A percentile compares a stretch with the other conserved stretches of the same genome.
These are phyloP conservation scores for Fusarium sulawesiense DNA, from an alignment of 2,329 filamentous ascomycete genomes.

Conservation along the genomic window DNA sequence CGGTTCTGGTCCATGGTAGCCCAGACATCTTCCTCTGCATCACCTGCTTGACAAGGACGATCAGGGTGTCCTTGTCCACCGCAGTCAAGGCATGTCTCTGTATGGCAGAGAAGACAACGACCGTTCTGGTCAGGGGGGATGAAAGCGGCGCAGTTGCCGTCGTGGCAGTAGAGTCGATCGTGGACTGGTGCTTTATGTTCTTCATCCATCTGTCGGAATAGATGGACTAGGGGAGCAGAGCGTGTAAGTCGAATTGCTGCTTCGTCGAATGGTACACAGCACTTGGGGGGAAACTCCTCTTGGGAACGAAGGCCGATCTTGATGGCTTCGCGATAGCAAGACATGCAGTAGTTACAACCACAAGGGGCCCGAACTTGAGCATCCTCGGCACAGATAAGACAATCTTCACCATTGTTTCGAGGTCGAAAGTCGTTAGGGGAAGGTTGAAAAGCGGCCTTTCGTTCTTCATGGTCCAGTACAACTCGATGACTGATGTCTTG, in stretches of 20 bases:
- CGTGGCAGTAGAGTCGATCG: conserved; percentile 40
- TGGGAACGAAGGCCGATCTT: conserved; percentile 35
- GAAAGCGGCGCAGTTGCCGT: conserved; percentile 36
- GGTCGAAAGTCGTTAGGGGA: not conserved
- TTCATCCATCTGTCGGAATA: conserved; percentile 37
- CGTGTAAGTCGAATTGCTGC: conserved; percentile 11
- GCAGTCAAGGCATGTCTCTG: conserved; percentile 29
- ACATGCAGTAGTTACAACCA: conserved; percentile 36
- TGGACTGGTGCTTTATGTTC: conserved; percentile 11
- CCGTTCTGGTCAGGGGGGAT: conserved; percentile 26
- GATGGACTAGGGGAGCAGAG: conserved; percentile 32
- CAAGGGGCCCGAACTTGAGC: conserved; percentile 24
- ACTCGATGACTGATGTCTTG: conserved; percentile 19
- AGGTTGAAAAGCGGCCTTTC: not conserved
- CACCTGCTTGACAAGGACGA: conserved; percentile 19
- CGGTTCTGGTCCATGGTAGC: conserved; percentile 41
- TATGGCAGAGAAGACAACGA: conserved; percentile 20
- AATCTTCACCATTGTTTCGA: conserved; percentile 7
- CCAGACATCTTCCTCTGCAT: conserved; percentile 38
- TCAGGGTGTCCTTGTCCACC: conserved; percentile 18
- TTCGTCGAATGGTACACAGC: conserved; percentile 36
- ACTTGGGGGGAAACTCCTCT: conserved; percentile 41
- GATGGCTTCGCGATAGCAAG: conserved; percentile 35
- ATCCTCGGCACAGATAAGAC: conserved; percentile 30
- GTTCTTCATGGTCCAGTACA: conserved; percentile 30